Evolutionary conservation across 2,329 filamentous ascomycete species (phyloP), one percentile per base, ranked within the genome.

Genomic region (Penicillium sp.): DNA sequence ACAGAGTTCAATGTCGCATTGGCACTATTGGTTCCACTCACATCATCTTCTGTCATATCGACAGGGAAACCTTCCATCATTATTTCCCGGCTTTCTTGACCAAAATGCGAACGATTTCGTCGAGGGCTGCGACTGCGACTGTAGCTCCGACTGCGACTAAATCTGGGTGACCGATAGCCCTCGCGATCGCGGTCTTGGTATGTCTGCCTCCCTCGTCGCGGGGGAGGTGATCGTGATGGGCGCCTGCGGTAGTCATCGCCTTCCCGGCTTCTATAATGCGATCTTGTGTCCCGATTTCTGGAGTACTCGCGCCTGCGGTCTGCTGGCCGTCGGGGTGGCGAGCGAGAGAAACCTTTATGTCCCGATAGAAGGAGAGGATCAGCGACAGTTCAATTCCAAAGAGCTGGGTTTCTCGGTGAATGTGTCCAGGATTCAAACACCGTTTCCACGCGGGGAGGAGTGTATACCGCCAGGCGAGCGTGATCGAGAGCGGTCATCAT

Each of bases 1-100:
- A 9, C 5, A 5, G 9, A 2, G 7, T 30, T 1, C 6, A 17
- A 37, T 48, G 45, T 39, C 47, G 50, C 49, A 32, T 51, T n/a
- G n/a, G n/a, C n/a, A n/a, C n/a, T n/a, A n/a, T n/a, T n/a, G n/a
- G n/a, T n/a, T n/a, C 18, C 48, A 61, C 70, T 61, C 68, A 73
- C 70, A 62, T 73, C 68, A 54, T 72, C 66, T 64, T 73, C 69
- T 48, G 57, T 60, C 64, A 73, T 70, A 41, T 72, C 66, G 46
- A 65, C 54, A 30, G 68, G 69, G 36, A 73, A 52, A 32, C 69
- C 69, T 48, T 72, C 70, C 63, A 73, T 65, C 57, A 72, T 72
- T 12, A 73, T 58, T 52, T 73, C 70, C 49, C 64, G 64, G 45
- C 67, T 73, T 37, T 71, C 68, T 30, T 61, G 61, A 16, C 63